Evolutionary conservation across 306 rosid genomes (phyloP).

Genomic region (Dalbergia oliveri): DNA sequence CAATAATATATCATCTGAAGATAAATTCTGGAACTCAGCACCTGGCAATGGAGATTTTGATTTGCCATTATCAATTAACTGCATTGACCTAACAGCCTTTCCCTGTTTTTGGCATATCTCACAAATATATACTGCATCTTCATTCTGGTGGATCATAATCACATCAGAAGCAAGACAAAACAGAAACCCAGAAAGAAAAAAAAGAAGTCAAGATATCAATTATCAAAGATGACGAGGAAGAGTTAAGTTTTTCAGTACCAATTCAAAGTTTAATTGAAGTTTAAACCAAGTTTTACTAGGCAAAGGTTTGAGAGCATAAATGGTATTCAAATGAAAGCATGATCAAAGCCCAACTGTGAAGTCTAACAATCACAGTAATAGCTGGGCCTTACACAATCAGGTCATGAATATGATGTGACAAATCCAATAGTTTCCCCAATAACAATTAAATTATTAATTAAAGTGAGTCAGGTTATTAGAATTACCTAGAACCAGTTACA

Average conservation of each 20-base stretch:
- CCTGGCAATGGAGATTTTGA: slow-evolving; percentile 43
- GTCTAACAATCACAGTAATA: background rate
- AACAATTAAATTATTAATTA: slow-evolving; percentile 5
- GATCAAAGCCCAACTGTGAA: slow-evolving; percentile 15
- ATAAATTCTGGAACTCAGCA: slow-evolving; percentile 48
- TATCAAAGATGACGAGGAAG: background rate
- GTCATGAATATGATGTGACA: slow-evolving; percentile 15
- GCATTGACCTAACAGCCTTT: slow-evolving; percentile 52
- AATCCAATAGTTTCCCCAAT: background rate
- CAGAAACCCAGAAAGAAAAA: background rate
- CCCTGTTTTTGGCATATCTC: slow-evolving; percentile 88
- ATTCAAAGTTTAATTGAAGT: background rate
- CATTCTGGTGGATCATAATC: slow-evolving; percentile 56
- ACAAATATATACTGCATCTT: slow-evolving; percentile 62
- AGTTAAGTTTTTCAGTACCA: slow-evolving; percentile 24
- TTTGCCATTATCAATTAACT: slow-evolving; percentile 53
- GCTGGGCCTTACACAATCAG: background rate
- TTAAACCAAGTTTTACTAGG: background rate
- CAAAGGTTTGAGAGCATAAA: slow-evolving; percentile 9
- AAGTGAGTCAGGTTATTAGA: background rate
- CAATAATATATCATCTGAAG: slow-evolving; percentile 46
- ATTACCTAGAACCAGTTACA: slow-evolving; percentile 39
- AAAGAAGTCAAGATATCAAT: background rate
- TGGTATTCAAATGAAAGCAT: slow-evolving; percentile 22
- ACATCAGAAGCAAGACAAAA: slow-evolving; percentile 41